Percentiles rank a stretch among this genome's conserved stretches.
phyloP scores from a whole-genome alignment of 768 basidiomycete species.

The Chiua virens region DNA sequence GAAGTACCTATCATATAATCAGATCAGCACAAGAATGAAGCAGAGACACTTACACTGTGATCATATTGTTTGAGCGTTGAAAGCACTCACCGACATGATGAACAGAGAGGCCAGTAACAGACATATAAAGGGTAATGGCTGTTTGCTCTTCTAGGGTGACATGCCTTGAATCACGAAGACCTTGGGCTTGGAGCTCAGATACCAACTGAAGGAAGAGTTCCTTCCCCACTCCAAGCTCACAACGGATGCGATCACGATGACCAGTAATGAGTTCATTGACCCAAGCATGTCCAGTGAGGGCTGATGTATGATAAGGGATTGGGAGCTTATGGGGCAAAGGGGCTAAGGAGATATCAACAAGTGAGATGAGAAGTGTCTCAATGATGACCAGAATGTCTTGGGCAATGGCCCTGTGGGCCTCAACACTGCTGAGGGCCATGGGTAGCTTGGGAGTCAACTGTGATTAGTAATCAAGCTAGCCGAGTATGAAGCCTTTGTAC shows the following conservation, averaged over 20 bases:
- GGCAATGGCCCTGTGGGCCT: too few relatives aligned
- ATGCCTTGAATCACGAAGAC: neutral
- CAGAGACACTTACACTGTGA: neutral
- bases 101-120: neutral
- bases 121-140: neutral
- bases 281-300: neutral
- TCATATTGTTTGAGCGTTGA: neutral
- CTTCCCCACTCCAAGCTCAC: neutral
- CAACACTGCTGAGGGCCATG: too few relatives aligned
- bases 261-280: neutral
- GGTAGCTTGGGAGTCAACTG: too few relatives aligned
- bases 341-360: too few relatives aligned
- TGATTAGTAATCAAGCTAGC: too few relatives aligned
- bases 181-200: neutral
- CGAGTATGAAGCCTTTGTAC: too few relatives aligned
- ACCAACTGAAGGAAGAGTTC: neutral
- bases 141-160: neutral
- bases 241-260: neutral
- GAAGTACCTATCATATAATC: neutral
- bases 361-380: too few relatives aligned
- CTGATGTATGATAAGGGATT: too few relatives aligned
- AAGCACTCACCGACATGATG: neutral
- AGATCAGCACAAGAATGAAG: too few relatives aligned
- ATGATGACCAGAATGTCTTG: too few relatives aligned
- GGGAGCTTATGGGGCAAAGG: too few relatives aligned